phyloP scores from a whole-genome alignment of 2,329 filamentous ascomycete genomes.

The Colletotrichum agaves region DNA sequence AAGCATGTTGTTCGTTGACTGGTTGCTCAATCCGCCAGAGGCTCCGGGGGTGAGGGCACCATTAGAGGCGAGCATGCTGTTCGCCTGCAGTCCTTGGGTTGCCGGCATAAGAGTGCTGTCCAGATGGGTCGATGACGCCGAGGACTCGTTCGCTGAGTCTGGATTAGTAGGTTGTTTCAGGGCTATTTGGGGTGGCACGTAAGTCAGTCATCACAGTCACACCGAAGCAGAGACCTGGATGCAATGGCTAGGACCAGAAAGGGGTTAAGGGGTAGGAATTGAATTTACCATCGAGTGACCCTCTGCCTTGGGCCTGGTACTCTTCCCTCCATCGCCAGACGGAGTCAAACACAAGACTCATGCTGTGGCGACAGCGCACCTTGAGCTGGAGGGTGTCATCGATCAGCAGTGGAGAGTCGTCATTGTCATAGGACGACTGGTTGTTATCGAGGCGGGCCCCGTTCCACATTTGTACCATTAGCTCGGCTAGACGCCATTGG shows the following conservation, averaged over 20 bases:
- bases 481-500: slow-evolving; percentile 80
- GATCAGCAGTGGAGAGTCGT: slow-evolving; percentile 60
- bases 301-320: slow-evolving; percentile 76
- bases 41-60: slow-evolving; percentile 64
- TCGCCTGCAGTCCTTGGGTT: slow-evolving; percentile 59
- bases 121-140: slow-evolving; percentile 73
- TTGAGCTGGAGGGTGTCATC: slow-evolving; percentile 82
- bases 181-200: slow-evolving; percentile 57
- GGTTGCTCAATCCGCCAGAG: slow-evolving; percentile 47
- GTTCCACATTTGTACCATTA: slow-evolving; percentile 91
- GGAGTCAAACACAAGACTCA: slow-evolving; percentile 86
- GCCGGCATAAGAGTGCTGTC: slow-evolving; percentile 67
- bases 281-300: slow-evolving; percentile 75
- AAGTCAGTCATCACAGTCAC: slow-evolving; percentile 41
- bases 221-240: slow-evolving; percentile 39
- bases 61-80: slow-evolving; percentile 59
- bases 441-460: slow-evolving; percentile 66
- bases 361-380: slow-evolving; percentile 85
- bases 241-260: slow-evolving; percentile 33
- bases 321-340: slow-evolving; percentile 89
- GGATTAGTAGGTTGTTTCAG: slow-evolving; percentile 89
- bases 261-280: slow-evolving; percentile 28
- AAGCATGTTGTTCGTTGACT: slow-evolving; percentile 55
- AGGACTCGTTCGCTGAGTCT: slow-evolving; percentile 80
- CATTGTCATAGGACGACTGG: slow-evolving; percentile 57